These are phyloP conservation scores for Cystobasidium ongulense DNA, from an alignment of 768 basidiomycete species.

Conservation along the genomic window DNA sequence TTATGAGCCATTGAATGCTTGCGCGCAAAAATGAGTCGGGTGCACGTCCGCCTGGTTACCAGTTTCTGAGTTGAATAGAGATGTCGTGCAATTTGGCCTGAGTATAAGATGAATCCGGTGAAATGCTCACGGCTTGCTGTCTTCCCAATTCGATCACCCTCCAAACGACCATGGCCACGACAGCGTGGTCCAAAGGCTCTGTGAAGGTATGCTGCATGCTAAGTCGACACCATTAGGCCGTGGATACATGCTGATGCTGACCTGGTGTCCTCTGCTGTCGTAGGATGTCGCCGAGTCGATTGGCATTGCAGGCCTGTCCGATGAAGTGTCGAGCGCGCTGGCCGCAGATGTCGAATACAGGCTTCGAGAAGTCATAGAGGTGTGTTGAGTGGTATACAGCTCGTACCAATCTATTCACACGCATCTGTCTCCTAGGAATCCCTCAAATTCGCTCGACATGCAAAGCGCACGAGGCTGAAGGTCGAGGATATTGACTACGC, in stretches of 20 bases:
- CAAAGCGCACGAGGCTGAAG: constrained; percentile 76
- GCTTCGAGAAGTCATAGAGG: constrained; percentile 89
- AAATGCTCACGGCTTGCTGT: not conserved
- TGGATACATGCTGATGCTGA: not conserved
- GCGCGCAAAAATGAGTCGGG: too few relatives aligned
- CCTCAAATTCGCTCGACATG: constrained; percentile 91
- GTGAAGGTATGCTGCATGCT: constrained; percentile 12
- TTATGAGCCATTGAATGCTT: too few relatives aligned
- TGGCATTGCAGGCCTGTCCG: constrained; percentile 64
- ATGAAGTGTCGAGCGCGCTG: constrained; percentile 68
- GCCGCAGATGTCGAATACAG: constrained; percentile 96
- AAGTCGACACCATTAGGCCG: not conserved
- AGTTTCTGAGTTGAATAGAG: too few relatives aligned
- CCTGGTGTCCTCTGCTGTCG: not conserved
- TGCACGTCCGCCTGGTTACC: too few relatives aligned
- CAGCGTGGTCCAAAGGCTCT: constrained; percentile 28
- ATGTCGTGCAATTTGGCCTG: too few relatives aligned
- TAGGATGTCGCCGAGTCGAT: constrained; percentile 88
- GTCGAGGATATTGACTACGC: constrained; percentile 89
- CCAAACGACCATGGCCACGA: constrained; percentile 6
- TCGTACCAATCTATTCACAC: not conserved
- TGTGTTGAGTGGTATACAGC: constrained; percentile 44
- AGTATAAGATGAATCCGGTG: too few relatives aligned
- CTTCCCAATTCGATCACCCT: not conserved
- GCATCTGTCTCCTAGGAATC: constrained; percentile 61